Evolutionary conservation across 2,329 filamentous ascomycete genomes (phyloP).

Genomic region (Shiraia bambusicola): DNA sequence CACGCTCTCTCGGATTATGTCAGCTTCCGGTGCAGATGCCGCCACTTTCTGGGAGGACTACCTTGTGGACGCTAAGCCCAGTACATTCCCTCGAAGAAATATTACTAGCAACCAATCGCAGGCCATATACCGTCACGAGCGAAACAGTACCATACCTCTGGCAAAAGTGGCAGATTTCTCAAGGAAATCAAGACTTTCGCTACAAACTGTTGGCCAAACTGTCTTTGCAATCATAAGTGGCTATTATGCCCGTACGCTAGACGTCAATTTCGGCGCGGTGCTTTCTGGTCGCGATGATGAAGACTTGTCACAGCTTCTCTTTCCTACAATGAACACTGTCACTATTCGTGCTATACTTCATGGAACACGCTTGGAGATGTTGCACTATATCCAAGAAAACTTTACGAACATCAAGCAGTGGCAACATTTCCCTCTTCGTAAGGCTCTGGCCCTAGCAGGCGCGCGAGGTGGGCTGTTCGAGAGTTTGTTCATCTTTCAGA

Average conservation of each 20-base stretch:
- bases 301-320: constrained; percentile 67
- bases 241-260: constrained; percentile 62
- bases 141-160: constrained; percentile 46
- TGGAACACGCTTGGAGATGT: constrained; percentile 63
- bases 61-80: constrained; percentile 55
- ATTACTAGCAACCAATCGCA: constrained; percentile 7
- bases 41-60: constrained; percentile 71
- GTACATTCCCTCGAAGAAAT: constrained; percentile 38
- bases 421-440: constrained; percentile 76
- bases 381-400: constrained; percentile 72
- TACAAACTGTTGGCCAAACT: constrained; percentile 74
- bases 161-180: constrained; percentile 60
- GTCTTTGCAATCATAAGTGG: constrained; percentile 75
- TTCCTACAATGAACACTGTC: constrained; percentile 92
- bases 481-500: constrained; percentile 68
- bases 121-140: constrained; percentile 50
- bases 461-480: constrained; percentile 59
- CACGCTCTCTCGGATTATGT: constrained; percentile 59
- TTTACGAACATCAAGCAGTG: constrained; percentile 66
- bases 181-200: constrained; percentile 64
- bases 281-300: constrained; percentile 81
- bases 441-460: constrained; percentile 59
- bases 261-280: constrained; percentile 80
- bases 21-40: constrained; percentile 51
- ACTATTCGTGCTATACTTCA: constrained; percentile 72